Evolutionary conservation across 2,329 filamentous ascomycete genomes (phyloP).

Genomic region (Coniochaeta hoffmannii): DNA sequence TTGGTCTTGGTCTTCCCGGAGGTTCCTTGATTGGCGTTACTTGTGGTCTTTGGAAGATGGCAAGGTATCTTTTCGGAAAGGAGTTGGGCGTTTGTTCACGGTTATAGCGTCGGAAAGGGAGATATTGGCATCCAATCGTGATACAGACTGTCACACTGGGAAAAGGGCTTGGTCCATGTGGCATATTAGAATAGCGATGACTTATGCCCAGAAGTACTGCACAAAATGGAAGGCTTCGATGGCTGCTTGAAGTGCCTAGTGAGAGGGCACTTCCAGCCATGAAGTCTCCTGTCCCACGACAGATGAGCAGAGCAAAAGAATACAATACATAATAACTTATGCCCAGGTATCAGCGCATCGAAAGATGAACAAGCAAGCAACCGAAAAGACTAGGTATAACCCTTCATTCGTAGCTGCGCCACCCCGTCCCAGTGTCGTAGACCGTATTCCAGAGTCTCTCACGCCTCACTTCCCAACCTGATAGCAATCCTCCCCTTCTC

Average conservation of each 20-base stretch:
- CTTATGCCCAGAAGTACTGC: not conserved
- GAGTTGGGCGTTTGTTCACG: not conserved
- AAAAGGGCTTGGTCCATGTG: not conserved
- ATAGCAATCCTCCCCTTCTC: not conserved
- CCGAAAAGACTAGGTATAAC: too few species aligned
- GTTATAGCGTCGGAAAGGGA: not conserved
- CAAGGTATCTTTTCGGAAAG: not conserved
- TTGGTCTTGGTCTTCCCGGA: not conserved
- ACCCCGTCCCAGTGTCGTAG: too few species aligned
- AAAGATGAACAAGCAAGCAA: too few species aligned
- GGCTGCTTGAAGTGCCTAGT: too few species aligned
- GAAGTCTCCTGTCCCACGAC: not conserved
- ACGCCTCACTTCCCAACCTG: not conserved
- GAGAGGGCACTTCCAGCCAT: not conserved
- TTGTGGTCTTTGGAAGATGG: not conserved
- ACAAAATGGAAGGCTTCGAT: not conserved
- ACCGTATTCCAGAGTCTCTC: too few species aligned
- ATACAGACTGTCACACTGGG: not conserved
- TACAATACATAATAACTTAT: too few species aligned
- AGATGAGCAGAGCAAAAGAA: too few species aligned
- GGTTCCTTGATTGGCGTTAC: not conserved
- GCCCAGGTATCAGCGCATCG: too few species aligned
- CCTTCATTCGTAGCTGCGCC: too few species aligned
- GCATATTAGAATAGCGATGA: not conserved
- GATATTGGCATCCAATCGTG: not conserved